Evolutionary conservation across 768 basidiomycete genomes (phyloP).

Genomic region (Solioccasus polychromus): DNA sequence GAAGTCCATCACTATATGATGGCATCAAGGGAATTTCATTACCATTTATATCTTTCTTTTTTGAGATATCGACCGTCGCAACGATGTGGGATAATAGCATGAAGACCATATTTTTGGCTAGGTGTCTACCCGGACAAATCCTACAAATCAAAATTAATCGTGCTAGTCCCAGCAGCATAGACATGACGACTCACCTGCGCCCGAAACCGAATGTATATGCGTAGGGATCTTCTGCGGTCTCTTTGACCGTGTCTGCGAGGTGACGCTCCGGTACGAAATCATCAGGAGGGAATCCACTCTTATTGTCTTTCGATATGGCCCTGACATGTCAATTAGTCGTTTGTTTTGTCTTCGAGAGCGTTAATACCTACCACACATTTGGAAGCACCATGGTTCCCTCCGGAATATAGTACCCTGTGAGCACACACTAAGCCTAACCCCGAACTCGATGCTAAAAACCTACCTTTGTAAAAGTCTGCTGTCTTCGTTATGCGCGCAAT

Average conservation of each 20-base stretch:
- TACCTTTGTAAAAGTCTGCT: constrained; percentile 10
- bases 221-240: constrained; percentile 10
- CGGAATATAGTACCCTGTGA: constrained; percentile 10
- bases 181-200: not conserved
- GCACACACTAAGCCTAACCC: too few relatives aligned
- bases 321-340: not conserved
- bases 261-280: constrained; percentile 14
- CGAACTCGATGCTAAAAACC: too few relatives aligned
- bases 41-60: constrained; percentile 6
- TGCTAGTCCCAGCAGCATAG: too few relatives aligned
- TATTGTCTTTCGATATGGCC: constrained; percentile 15
- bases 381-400: constrained; percentile 11
- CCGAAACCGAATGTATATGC: constrained; percentile 16
- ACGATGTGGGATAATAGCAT: constrained; percentile 6
- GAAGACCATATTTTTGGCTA: constrained; percentile 12
- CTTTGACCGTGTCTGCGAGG: constrained; percentile 3
- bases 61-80: constrained; percentile 10
- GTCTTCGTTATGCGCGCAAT: too few relatives aligned
- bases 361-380: constrained; percentile 14
- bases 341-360: not conserved
- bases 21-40: constrained; percentile 5
- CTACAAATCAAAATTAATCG: too few relatives aligned
- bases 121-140: constrained; percentile 11
- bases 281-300: constrained; percentile 15
- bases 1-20: constrained; percentile 2